A percentile compares a stretch with the other conserved stretches of the same genome.
phyloP scores from a whole-genome alignment of 306 rosid species.

The Inga oerstediana region DNA sequence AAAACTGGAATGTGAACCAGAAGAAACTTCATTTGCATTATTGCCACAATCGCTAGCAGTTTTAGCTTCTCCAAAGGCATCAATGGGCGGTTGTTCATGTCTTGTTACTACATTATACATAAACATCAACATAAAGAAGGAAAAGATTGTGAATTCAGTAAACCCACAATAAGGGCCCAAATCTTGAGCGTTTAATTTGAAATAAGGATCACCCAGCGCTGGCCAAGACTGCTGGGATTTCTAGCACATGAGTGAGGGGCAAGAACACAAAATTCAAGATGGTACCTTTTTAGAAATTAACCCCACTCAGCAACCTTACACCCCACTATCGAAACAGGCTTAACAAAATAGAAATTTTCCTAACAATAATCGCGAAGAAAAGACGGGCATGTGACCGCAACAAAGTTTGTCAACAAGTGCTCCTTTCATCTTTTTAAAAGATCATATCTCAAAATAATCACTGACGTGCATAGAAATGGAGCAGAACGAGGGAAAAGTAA shows the following conservation, averaged over 20 bases:
- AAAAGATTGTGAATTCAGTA: not conserved
- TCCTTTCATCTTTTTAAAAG: not conserved
- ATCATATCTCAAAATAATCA: not conserved
- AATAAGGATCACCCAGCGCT: not conserved
- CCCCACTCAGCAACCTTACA: not conserved
- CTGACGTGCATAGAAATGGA: not conserved
- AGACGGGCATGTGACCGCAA: not conserved
- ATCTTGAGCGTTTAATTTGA: not conserved
- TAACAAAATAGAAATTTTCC: not conserved
- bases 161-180: not conserved
- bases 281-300: not conserved
- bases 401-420: not conserved
- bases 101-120: not conserved
- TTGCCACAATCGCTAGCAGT: not conserved
- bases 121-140: not conserved
- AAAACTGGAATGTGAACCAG: not conserved
- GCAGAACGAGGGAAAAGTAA: not conserved
- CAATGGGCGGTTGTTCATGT: not conserved
- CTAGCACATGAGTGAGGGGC: not conserved
- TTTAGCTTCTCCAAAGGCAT: not conserved
- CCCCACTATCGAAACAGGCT: not conserved
- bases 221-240: not conserved
- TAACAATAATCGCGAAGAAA: not conserved
- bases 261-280: not conserved
- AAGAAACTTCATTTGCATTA: not conserved